A percentile compares a stretch with the other conserved stretches of the same genome.
Conservation (phyloP, 1,284 basidiomycete species). For the Apiotrichum porosum region DNA sequence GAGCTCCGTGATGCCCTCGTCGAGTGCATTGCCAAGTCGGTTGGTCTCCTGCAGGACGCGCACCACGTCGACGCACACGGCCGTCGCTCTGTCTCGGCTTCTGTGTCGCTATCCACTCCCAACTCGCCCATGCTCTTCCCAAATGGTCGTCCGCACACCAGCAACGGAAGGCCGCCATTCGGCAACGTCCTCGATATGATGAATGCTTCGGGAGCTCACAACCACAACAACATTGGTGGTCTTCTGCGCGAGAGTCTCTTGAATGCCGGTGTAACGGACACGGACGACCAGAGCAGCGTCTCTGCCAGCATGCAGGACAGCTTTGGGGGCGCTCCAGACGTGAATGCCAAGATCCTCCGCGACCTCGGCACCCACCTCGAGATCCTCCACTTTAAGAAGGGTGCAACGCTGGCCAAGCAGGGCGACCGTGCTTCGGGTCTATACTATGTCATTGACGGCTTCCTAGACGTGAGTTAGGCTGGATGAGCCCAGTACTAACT, state of each 20-base stretch:
- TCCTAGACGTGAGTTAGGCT: constrained; percentile 69
- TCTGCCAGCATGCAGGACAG: constrained; percentile 57
- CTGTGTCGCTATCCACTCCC: constrained; percentile 38
- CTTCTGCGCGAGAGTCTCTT: constrained; percentile 49
- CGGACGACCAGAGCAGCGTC: constrained; percentile 52
- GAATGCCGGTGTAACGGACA: constrained; percentile 83
- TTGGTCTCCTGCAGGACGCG: constrained; percentile 78
- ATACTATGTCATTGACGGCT: constrained; percentile 97
- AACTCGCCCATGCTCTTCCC: constrained; percentile 46
- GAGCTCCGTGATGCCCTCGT: constrained; percentile 91
- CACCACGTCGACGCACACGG: constrained; percentile 12
- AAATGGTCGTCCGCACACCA: constrained; percentile 42
- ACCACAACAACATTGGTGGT: constrained; percentile 59
- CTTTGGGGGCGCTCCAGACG: constrained; percentile 18
- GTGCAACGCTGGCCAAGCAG: constrained; percentile 77
- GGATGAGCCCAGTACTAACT: neutral
- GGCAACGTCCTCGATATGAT: constrained; percentile 73
- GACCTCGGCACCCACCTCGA: constrained; percentile 92
- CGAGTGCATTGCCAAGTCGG: constrained; percentile 95
- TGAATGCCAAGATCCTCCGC: constrained; percentile 48
- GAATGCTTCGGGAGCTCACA: constrained; percentile 38
- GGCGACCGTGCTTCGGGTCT: constrained; percentile 75
- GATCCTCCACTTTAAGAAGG: constrained; percentile 86
- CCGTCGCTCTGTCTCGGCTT: constrained; percentile 15
- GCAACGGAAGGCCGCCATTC: constrained; percentile 61